A percentile compares a stretch with the other conserved stretches of the same genome.
Evolutionary conservation across 2,329 filamentous ascomycete genomes (phyloP).

Genomic region (Diaporthe caulivora): DNA sequence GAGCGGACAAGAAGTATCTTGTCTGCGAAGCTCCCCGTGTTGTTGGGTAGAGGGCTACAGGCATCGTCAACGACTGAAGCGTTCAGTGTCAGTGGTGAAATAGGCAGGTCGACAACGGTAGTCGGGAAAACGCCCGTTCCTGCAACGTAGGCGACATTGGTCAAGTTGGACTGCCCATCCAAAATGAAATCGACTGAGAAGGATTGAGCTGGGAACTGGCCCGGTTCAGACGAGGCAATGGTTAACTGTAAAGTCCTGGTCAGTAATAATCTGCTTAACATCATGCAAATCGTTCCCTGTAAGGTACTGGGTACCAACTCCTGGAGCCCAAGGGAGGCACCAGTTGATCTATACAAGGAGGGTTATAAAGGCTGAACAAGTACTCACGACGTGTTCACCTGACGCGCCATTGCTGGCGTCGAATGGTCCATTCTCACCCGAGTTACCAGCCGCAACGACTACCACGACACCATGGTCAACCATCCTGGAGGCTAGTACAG

Average conservation of each 20-base stretch:
- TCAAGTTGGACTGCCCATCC: background rate
- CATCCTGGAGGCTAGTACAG: slow-evolving; percentile 38
- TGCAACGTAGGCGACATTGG: slow-evolving; percentile 3
- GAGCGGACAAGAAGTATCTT: slow-evolving; percentile 55
- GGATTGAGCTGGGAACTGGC: background rate
- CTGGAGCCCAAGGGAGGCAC: background rate
- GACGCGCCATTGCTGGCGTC: slow-evolving; percentile 32
- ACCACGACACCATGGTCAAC: slow-evolving; percentile 35
- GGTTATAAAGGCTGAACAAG: background rate
- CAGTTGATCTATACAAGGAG: slow-evolving; percentile 13
- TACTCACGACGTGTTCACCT: slow-evolving; percentile 27
- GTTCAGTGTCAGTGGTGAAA: slow-evolving; percentile 40
- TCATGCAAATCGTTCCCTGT: background rate
- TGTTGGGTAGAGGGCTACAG: slow-evolving; percentile 48
- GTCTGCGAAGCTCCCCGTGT: slow-evolving; percentile 46
- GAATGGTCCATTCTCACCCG: slow-evolving; percentile 30
- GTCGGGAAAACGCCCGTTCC: slow-evolving; percentile 17
- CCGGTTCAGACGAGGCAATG: slow-evolving; percentile 11
- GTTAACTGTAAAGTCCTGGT: background rate
- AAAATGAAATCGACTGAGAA: slow-evolving; percentile 17
- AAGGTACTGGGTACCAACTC: background rate
- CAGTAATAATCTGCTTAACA: background rate
- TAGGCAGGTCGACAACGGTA: slow-evolving; percentile 26
- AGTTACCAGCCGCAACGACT: slow-evolving; percentile 35
- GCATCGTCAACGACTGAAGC: slow-evolving; percentile 45